Base-by-base conservation (phyloP, 352 stramenopile genomes). In the Blastocystis sp. region DNA sequence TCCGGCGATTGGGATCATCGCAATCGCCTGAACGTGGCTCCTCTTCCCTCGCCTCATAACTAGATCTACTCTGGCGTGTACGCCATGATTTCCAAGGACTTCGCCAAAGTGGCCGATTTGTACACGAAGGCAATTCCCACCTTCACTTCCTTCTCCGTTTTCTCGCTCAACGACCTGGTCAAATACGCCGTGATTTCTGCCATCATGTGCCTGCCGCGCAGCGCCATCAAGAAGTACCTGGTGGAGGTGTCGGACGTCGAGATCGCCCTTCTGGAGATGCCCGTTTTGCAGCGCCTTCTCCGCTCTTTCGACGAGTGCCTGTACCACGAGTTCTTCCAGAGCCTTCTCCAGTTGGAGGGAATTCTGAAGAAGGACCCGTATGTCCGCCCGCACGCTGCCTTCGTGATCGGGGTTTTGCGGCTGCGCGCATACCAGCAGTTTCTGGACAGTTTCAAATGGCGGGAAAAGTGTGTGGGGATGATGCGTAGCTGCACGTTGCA, bases 81-180 rank as follows among this genome's bases (percentile, higher is more conserved):
- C 0, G 62, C n/a, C 38, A 87, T 87, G 65, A 79, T 87, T 24
- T 21, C 40, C n/a, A 59, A 62, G 21, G 77, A 87, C 43, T 87
- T 87, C 24, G 42, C 77, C 9, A 87, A 77, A 38, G 77, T 77
- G 28, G 77, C 77, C 3, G 77, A 87, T 42, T 43, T 87, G 62
- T 87, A 77, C 57, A 71, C 38, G 21, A 69, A 48, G 4, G 43
- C 62, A 7, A 74, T 87, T 40, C 77, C 77, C 17, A 87, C 77
- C 10, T 87, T 87, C 65, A 87, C 77, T 9, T 87, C 77, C 9
- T 87, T 77, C 24, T 87, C 77, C 21, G 62, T 87, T n/a, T 87
- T 87, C 48, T 62, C 77, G 14, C 71, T 87, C 21, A 74, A 87
- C n/a, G 65, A 74, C n/a, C 43, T 77, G 21, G 65, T 87, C 1